A percentile compares a stretch with the other conserved stretches of the same genome.
These are phyloP conservation scores for Phytophthora sp. DNA, from an alignment of 352 stramenopile species.

Conservation along the genomic window DNA sequence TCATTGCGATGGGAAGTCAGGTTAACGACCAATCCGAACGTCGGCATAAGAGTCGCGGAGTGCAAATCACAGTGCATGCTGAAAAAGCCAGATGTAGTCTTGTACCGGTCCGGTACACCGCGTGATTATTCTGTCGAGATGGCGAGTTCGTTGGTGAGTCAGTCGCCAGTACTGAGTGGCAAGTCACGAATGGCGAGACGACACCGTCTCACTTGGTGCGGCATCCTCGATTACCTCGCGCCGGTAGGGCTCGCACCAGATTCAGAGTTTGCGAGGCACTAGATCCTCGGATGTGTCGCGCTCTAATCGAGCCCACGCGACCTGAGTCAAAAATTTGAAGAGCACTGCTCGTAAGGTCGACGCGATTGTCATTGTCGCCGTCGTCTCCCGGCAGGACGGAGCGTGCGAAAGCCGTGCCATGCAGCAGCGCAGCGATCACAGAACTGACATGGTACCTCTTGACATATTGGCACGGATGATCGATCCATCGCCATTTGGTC, in stretches of 20 bases:
- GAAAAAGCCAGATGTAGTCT: conserved; percentile 31
- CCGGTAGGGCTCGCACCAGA: not conserved
- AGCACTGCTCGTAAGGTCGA: not conserved
- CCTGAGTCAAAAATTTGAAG: not conserved
- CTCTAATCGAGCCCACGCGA: too few relatives aligned
- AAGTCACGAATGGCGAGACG: conserved; percentile 10
- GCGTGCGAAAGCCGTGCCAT: conserved; percentile 4
- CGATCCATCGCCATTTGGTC: not conserved
- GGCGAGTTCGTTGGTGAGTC: too few relatives aligned
- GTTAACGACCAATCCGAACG: conserved; percentile 27
- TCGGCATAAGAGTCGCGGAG: conserved; percentile 15
- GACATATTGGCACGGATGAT: too few relatives aligned
- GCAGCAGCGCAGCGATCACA: not conserved
- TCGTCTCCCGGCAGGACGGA: conserved; percentile 1
- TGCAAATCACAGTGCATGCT: conserved; percentile 33
- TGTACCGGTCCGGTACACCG: too few relatives aligned
- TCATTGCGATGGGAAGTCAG: conserved; percentile 36
- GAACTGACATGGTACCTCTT: not conserved
- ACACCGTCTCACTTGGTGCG: conserved; percentile 19
- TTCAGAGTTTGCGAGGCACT: not conserved
- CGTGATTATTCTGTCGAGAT: too few relatives aligned
- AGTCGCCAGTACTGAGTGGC: too few relatives aligned
- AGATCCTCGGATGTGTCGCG: conserved; percentile 10
- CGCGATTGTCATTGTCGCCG: not conserved
- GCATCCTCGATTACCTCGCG: not conserved